Evolutionary conservation across 176 grass and related monocot species (phyloP), one percentile per base, ranked within the genome.

Genomic region (Bromus sterilis): DNA sequence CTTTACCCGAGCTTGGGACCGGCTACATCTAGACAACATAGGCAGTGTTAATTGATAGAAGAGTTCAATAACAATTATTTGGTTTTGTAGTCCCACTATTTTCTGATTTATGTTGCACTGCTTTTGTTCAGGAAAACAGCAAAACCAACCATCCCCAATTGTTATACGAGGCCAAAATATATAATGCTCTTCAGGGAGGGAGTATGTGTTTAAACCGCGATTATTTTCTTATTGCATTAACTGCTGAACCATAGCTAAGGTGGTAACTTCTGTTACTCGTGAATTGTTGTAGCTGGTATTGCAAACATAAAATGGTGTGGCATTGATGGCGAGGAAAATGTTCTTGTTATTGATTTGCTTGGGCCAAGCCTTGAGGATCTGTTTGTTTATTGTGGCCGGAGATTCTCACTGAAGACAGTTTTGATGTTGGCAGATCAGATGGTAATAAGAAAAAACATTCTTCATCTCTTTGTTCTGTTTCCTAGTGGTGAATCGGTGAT

Each of bases 261-360:
- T 66, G 61, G 5, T 73, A 73, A 83, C 64, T 71, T 23, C 59
- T 87, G 8, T 14, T 58, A 77, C 65, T 43, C 18, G n/a, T 91
- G 35, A 51, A 74, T 86, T 46, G 35, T 32, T 89, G 81, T 71
- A 94, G 93, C 61, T 89, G 93, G 93, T 56, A 86, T 94, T 13
- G 89, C 93, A 87, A 94, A 87, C 87, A 92, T 87, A 83, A 92
- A 89, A 80, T 94, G 93, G 93, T 91, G 89, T 6, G 87, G 87
- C 16, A 82, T 89, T 57, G 93, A 94, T 39, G 87, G 89, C 1
- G 93, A 94, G 72, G 89, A 94, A 58, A 94, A 94, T 69, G 83
- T 91, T 85, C 93, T 94, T 89, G 93, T 94, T 48, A 88, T 94
- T 35, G 93, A 94, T 89, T 80, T 94, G 79, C 93, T 94, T 44